Percentiles rank a stretch among this genome's conserved stretches.
Evolutionary conservation across 805 yeast species (phyloP).

Genomic region (Priceomyces fermenticarens): DNA sequence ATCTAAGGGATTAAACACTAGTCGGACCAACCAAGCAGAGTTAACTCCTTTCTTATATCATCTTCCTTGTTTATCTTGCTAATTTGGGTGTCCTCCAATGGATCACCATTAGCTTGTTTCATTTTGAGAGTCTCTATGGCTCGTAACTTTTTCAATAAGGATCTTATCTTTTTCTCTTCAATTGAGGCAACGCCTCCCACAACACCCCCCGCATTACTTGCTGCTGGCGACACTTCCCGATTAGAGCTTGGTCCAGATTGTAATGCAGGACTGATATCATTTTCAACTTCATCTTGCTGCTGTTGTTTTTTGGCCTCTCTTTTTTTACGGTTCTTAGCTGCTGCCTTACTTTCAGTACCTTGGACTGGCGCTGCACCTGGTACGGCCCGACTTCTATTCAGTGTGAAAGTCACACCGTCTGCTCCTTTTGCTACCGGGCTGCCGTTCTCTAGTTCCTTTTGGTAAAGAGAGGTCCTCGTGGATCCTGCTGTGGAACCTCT

Average conservation of each 20-base stretch:
- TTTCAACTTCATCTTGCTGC: conserved; percentile 6
- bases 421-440: conserved; percentile 23
- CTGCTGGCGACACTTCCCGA: conserved; percentile 9
- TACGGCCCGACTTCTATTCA: conserved; percentile 37
- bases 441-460: conserved; percentile 45
- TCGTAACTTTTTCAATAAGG: conserved; percentile 85
- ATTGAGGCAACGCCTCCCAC: conserved; percentile 64
- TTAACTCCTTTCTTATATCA: conserved; percentile 72
- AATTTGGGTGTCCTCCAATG: conserved; percentile 89
- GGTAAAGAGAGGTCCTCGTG: conserved; percentile 52
- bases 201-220: conserved; percentile 33
- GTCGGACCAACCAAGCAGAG: conserved; percentile 64
- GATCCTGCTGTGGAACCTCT: conserved; percentile 42
- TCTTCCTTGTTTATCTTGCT: conserved; percentile 86
- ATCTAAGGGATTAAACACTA: not conserved
- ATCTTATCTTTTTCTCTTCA: conserved; percentile 91
- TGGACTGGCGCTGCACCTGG: conserved; percentile 55
- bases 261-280: conserved; percentile 7
- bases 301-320: conserved; percentile 54
- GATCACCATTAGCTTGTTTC: conserved; percentile 80
- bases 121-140: conserved; percentile 91
- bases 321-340: conserved; percentile 74
- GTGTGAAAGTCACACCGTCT: conserved; percentile 19
- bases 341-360: conserved; percentile 54
- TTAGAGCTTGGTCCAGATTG: conserved; percentile 8